Percentiles rank a stretch among this genome's conserved stretches.
These are phyloP conservation scores for Termitomyces titanicus DNA, from an alignment of 768 basidiomycete species.

Conservation along the genomic window DNA sequence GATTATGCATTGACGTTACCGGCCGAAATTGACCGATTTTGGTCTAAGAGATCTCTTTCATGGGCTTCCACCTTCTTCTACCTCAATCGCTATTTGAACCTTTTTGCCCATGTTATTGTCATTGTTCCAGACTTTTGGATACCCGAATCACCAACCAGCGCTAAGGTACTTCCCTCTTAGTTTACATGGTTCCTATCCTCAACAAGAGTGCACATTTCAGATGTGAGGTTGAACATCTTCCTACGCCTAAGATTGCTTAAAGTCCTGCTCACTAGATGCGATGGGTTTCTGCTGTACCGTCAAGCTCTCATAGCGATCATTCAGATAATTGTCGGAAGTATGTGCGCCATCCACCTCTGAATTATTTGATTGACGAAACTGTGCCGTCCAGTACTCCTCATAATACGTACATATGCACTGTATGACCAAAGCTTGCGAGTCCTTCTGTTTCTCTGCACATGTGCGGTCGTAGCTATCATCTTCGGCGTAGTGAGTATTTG, in stretches of 20 bases:
- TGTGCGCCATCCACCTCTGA: constrained; percentile 8
- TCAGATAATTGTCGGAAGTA: constrained; percentile 34
- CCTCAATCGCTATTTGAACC: constrained; percentile 35
- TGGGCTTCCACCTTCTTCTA: constrained; percentile 36
- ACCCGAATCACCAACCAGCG: constrained; percentile 17
- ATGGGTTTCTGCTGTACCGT: constrained; percentile 17
- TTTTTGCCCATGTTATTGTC: constrained; percentile 21
- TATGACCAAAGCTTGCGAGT: constrained; percentile 27
- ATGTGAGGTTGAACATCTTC: neutral
- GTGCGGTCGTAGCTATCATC: constrained; percentile 22
- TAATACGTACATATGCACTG: constrained; percentile 38
- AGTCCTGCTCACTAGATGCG: constrained; percentile 18
- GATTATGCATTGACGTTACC: constrained; percentile 39
- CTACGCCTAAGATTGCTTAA: neutral
- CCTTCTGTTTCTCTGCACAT: constrained; percentile 21
- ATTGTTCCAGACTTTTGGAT: constrained; percentile 29
- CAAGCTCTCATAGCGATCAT: constrained; percentile 28
- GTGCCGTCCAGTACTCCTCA: constrained; percentile 28
- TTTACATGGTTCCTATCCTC: neutral
- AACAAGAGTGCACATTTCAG: neutral
- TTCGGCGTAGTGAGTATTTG: neutral
- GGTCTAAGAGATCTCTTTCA: constrained; percentile 28
- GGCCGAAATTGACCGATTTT: constrained; percentile 40
- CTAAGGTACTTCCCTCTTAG: constrained; percentile 14
- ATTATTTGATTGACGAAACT: neutral